Evolutionary conservation across 2,329 filamentous ascomycete species (phyloP), one percentile per base, ranked within the genome.

Genomic region (Fusarium buxicola): DNA sequence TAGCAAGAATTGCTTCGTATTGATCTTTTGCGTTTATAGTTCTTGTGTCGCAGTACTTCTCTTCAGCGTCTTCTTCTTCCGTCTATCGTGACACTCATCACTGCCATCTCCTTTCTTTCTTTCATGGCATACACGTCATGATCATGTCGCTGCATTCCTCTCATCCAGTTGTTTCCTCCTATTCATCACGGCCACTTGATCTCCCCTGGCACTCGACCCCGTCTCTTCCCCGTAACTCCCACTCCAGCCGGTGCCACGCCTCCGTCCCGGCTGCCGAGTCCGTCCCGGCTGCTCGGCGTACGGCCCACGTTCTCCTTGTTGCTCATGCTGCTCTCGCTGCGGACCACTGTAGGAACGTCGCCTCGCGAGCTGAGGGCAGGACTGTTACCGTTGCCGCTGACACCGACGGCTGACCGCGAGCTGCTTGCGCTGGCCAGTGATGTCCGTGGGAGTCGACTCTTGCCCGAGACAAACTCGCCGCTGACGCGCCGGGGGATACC

Each of bases 401-500:
- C 45, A 7, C 62, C 55, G 5, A 55, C 52, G 8, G 49, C 58
- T 32, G 57, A 32, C 12, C 65, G 60, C 51, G 63, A 69, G 49
- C 61, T 71, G 49, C 55, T 66, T 36, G 69, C 67, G 1, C 69
- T 69, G 13, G 72, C 65, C 8, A 77, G 60, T 3, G 77, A 78
- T 13, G 75, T 79, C 40, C 77, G 74, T 16, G 77, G 78, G 7
- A 79, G 68, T 10, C 77, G 74, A 61, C 77, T 81, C 68, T 76
- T 80, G 21, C 60, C 71, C 4, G 71, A 71, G 32, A 65, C 65
- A 7, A 75, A 70, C 52, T 81, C 80, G 43, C 77, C 79, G 61
- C 77, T 82, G 44, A 81, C 73, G 15, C 80, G 74, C 27, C 80
- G 73, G 5, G 80, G 80, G 13, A 80, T 76, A 38, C 73, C 75